Base-by-base conservation (phyloP, 768 basidiomycete genomes). In the Agrocybe praecox region DNA sequence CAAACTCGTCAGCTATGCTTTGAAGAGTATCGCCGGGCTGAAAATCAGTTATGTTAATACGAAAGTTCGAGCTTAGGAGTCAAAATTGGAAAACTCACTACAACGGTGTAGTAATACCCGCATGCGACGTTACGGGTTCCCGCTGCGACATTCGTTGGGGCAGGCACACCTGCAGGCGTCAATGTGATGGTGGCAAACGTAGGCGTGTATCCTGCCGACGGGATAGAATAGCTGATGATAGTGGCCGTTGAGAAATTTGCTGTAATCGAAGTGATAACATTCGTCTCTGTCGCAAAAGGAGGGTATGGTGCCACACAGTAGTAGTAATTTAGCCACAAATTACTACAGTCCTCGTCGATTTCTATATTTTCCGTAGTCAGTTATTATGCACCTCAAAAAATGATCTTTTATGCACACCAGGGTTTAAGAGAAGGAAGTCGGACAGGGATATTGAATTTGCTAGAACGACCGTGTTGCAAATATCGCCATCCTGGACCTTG, bases 71-170 rank as follows among this genome's bases (percentile, higher is more conserved):
- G 15, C 7, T 15, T 14, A 40, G 14, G 36, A 40, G 12, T 15
- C 6, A n/a, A 15, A 14, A 40, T 6, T 15, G 36, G 14, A 15
- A 4, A 15, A 48, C 24, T 22, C 19, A 49, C 48, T 21, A 33
- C 34, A 34, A 65, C 46, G 18, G 26, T 46, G 48, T 66, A 66
- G 43, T 65, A 65, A 48, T 52, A 57, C 2, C 65, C 64, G 48
- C 65, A 66, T 19, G 53, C 62, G n/a, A 57, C 62, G 3, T 59
- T 46, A n/a, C 65, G 55, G 10, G 66, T 67, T 8, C 66, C 64
- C 8, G 46, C 24, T 12, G 66, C 66, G 22, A 62, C 62, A 2
- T 55, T 55, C 22, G 53, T 55, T 21, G 53, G 53, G 11, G 53
- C 53, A 10, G 55, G 40, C 22, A 56, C 29, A 17, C 55, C 55